These are phyloP conservation scores for Aspergillus costaricaensis DNA, from an alignment of 2,329 filamentous ascomycete genomes.

Conservation along the genomic window DNA sequence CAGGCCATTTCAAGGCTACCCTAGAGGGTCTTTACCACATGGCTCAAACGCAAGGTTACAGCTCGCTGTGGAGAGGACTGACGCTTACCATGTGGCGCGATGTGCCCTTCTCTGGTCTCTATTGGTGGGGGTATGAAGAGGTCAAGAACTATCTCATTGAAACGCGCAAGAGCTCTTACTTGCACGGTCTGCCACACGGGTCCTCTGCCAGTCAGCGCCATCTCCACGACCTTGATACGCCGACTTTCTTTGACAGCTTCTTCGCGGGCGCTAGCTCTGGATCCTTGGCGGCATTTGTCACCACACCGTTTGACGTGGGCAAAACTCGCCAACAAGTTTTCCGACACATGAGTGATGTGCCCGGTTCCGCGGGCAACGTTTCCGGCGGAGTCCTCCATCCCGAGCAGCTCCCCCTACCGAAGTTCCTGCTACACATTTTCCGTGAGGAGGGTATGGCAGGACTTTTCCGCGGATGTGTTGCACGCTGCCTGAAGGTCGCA, in stretches of 20 bases:
- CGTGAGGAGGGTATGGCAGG: slow-evolving; percentile 77
- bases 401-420: slow-evolving; percentile 75
- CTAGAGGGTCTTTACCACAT: slow-evolving; percentile 74
- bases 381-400: slow-evolving; percentile 48
- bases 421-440: slow-evolving; percentile 89
- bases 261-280: slow-evolving; percentile 81
- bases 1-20: slow-evolving; percentile 76
- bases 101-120: slow-evolving; percentile 93
- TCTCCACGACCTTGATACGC: slow-evolving; percentile 69
- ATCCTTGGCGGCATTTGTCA: slow-evolving; percentile 80
- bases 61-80: slow-evolving; percentile 84
- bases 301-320: slow-evolving; percentile 94
- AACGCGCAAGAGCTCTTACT: slow-evolving; percentile 55
- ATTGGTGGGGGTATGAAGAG: slow-evolving; percentile 97
- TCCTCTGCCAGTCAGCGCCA: slow-evolving; percentile 35
- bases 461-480: slow-evolving; percentile 88
- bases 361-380: slow-evolving; percentile 18
- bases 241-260: slow-evolving; percentile 87
- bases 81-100: slow-evolving; percentile 93
- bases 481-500: slow-evolving; percentile 88
- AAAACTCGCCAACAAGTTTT: slow-evolving; percentile 93
- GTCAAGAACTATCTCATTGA: slow-evolving; percentile 73
- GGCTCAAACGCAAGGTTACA: slow-evolving; percentile 74
- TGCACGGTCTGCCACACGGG: slow-evolving; percentile 19
- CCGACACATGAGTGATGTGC: slow-evolving; percentile 56